These are phyloP conservation scores for Rhynchospora pubera DNA, from an alignment of 176 grass and related monocot species.

Conservation along the genomic window DNA sequence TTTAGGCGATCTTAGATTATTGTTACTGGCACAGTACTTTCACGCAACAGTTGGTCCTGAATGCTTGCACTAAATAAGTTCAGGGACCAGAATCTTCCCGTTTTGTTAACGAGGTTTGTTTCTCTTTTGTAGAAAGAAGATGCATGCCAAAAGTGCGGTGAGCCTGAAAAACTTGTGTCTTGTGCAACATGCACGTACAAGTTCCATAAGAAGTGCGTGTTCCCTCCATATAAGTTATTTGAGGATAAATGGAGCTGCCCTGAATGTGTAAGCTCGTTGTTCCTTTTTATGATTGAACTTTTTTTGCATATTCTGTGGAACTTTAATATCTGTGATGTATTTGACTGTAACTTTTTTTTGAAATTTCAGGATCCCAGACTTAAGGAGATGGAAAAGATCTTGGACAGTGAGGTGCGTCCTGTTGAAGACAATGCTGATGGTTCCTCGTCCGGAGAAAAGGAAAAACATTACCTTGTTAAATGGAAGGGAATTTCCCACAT, in stretches of 20 bases:
- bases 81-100: not conserved
- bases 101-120: constrained; percentile 8
- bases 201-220: constrained; percentile 87
- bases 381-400: constrained; percentile 92
- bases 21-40: not conserved
- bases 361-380: constrained; percentile 70
- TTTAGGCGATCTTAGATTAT: not conserved
- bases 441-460: constrained; percentile 43
- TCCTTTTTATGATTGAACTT: not conserved
- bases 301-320: constrained; percentile 4
- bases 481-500: constrained; percentile 95
- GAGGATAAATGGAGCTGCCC: constrained; percentile 87
- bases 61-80: not conserved
- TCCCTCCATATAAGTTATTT: constrained; percentile 52
- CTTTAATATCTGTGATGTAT: constrained; percentile 19
- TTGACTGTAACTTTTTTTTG: not conserved
- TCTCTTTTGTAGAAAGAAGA: constrained; percentile 81
- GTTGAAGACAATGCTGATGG: constrained; percentile 41
- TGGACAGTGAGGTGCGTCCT: constrained; percentile 57
- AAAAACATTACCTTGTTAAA: constrained; percentile 83
- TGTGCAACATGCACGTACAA: constrained; percentile 89
- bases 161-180: constrained; percentile 58
- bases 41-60: not conserved
- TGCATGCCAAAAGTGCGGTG: constrained; percentile 63
- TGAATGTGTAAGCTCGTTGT: constrained; percentile 63